Base-by-base conservation (phyloP, 1,139 yeast species). In the Geotrichum phurueaensis region DNA sequence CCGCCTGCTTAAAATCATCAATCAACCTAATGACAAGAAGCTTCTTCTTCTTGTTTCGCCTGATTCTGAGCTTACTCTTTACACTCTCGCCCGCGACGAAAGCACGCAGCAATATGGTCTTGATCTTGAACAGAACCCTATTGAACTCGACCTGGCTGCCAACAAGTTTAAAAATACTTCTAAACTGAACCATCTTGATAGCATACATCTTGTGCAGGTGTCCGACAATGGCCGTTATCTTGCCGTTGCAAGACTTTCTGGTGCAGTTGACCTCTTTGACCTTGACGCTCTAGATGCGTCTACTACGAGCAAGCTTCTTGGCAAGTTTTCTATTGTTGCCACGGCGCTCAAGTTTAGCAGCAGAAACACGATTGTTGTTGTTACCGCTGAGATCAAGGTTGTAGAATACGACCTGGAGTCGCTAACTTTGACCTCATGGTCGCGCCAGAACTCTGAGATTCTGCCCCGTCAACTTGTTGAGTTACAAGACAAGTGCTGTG, bases 361-460 rank as follows among this genome's bases (percentile, higher is more conserved):
- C 22, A 69, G 74, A 56, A 77, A 78, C 52, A 82, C 88, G 1
- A 75, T 92, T 47, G 72, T 87, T 22, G 84, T 87, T 10, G 81
- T 87, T 31, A 85, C 94, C 3, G 84, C 87, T 58, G 96, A 89
- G 60, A 88, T 87, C 71, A 85, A 83, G 67, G 73, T 94, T 29
- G 81, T 81, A 64, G 97, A 92, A 73, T 86, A 89, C 67, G 77
- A 79, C 55, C 68, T 77, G n/a, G 60, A 51, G 13, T 63, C 66
- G 5, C 65, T 66, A 33, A 61, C 67, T 54, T 77, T 89, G 65
- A 86, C 96, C 0, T 70, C 81, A 7, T 94, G 99, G 99, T 86
- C 96, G 9, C 83, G 84, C 66, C 78, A 81, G 60, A 90, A 90
- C 73, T 81, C 90, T 25, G 95, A 87, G 61, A 79, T 82, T 60